Percentiles rank a stretch among this genome's conserved stretches.
Evolutionary conservation across 2,329 filamentous ascomycete genomes (phyloP).

Genomic region (Fusarium brevicatenulatum): DNA sequence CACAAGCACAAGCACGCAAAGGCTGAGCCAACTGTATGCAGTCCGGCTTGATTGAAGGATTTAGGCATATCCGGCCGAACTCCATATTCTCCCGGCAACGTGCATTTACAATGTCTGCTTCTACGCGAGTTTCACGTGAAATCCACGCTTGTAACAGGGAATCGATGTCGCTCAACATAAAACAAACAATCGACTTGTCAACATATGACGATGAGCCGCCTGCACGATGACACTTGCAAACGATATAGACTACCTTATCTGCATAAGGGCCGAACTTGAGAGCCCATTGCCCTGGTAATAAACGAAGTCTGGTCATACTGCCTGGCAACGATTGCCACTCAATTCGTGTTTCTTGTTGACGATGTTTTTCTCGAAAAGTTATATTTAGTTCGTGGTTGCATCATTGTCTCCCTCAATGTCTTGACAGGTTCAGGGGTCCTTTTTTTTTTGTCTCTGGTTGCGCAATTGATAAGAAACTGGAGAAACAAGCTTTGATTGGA

Average conservation of each 20-base stretch:
- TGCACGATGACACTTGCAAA: not conserved
- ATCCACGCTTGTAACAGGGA: not conserved
- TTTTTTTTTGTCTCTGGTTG: slow-evolving; percentile 2
- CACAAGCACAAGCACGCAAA: not conserved
- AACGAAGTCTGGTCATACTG: not conserved
- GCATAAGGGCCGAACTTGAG: not conserved
- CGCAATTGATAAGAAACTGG: slow-evolving; percentile 27
- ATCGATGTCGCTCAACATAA: not conserved
- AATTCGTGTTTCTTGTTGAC: not conserved
- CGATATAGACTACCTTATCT: not conserved
- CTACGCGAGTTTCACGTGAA: not conserved
- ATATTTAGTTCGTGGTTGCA: slow-evolving; percentile 10
- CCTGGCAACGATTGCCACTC: not conserved
- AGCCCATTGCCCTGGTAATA: not conserved
- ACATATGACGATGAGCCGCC: not conserved
- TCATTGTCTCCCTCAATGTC: not conserved
- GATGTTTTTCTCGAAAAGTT: not conserved
- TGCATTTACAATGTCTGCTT: not conserved
- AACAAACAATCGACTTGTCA: not conserved
- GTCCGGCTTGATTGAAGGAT: not conserved
- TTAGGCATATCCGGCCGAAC: not conserved
- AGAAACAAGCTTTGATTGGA: slow-evolving; percentile 31
- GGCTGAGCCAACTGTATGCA: not conserved
- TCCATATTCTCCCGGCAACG: not conserved
- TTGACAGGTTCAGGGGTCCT: slow-evolving; percentile 20